Evolutionary conservation across 345 rosid species (phyloP), one percentile per base, ranked within the genome.

Genomic region (Eucalyptus erythrocorys): DNA sequence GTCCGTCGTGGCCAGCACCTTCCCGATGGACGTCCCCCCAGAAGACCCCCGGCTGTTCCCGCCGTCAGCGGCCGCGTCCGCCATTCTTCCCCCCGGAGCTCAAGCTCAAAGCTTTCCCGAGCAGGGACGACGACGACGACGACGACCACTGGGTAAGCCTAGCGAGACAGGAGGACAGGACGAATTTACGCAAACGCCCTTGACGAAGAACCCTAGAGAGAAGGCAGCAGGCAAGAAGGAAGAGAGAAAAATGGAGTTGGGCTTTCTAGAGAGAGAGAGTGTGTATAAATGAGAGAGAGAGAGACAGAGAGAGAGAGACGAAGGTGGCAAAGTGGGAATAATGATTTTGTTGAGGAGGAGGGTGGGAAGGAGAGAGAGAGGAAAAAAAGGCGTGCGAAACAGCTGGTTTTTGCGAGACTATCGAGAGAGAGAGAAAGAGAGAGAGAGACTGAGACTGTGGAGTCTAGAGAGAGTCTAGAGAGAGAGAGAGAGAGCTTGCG

Each of bases 1-100:
- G n/a, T 91, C 85, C 9, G 90, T 86, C 16, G 89, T 85, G 50
- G 68, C 86, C 22, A 89, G 87, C 15, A 89, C 88, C 66, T 89
- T 89, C 37, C 90, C 90, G 48, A 89, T 89, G 66, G 90, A 87
- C 49, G 90, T 89, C 64, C 88, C 59, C 87, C 80, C 64, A 13
- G 89, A 50, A 76, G 82, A 76, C 4, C 82, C 82, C 47, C 82
- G 82, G 47, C 82, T 76, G 82, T 76, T 76, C 45, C 82, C 82
- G 82, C 82, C 82, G 49, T 47, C 86, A 59, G 76, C 86, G 86
- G 82, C 40, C 22, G 57, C 27, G 51, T 85, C 85, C 79, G 90
- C 88, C 88, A 87, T 87, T 47, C n/a, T 47, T 26, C 3, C 15
- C 16, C 68, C 16, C 68, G 61, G 14, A 61, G 84, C 87, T 40